Percentiles rank a stretch among this genome's conserved stretches.
Conservation (phyloP, 495 filamentous ascomycete genomes). For the Trichoderma virens region DNA sequence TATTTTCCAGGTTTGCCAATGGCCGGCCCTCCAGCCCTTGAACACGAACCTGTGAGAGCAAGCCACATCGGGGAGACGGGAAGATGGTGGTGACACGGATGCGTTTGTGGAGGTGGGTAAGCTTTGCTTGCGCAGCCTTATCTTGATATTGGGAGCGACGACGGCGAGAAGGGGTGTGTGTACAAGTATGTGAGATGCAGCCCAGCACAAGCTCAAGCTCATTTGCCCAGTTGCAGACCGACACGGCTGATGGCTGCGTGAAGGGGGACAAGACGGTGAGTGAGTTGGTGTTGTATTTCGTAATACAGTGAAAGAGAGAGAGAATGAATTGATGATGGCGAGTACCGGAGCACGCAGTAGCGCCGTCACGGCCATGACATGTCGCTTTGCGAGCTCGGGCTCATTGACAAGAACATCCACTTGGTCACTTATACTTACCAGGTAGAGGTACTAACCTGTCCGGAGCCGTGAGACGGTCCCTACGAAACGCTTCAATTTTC, state of each 20-base stretch:
- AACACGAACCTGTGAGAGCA: not conserved
- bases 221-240: not conserved
- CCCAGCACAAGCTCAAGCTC: not conserved
- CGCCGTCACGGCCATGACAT: not conserved
- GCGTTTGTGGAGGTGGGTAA: constrained; percentile 5
- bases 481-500: too few relatives aligned
- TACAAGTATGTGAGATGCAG: not conserved
- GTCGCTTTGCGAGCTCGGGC: not conserved
- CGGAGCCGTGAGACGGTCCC: not conserved
- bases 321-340: too few relatives aligned
- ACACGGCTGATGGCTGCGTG: not conserved
- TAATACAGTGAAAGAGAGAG: too few relatives aligned
- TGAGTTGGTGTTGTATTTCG: too few relatives aligned
- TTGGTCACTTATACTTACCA: not conserved
- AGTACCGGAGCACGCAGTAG: not conserved
- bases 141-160: not conserved
- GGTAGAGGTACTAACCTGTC: not conserved
- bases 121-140: not conserved
- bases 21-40: not conserved
- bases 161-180: not conserved
- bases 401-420: not conserved
- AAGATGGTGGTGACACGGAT: not conserved
- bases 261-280: too few relatives aligned
- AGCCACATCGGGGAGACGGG: not conserved
- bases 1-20: not conserved